Conservation (phyloP, 164 flowering plant species). For the Cinnamomum micranthum region DNA sequence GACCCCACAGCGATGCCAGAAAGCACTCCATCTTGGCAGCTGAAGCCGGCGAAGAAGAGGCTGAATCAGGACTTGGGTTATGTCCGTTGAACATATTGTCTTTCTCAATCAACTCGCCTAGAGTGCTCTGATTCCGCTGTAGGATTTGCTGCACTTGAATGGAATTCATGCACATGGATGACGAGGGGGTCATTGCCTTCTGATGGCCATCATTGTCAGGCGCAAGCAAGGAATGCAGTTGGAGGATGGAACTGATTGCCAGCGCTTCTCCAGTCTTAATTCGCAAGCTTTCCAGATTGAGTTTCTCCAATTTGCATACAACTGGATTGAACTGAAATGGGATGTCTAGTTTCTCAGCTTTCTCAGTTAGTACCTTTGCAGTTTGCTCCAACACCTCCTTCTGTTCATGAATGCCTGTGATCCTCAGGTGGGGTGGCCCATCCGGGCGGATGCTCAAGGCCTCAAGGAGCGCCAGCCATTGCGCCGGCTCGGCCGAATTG, state of each 20-base stretch:
- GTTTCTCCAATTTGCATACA: constrained; percentile 49
- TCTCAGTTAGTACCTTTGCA: constrained; percentile 50
- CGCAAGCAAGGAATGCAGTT: constrained; percentile 62
- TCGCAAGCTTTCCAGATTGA: constrained; percentile 54
- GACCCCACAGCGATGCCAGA: constrained; percentile 46
- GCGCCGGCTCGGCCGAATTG: constrained; percentile 55
- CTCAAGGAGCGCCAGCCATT: constrained; percentile 64
- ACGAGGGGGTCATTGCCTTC: constrained; percentile 26
- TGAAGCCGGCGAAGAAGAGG: constrained; percentile 49
- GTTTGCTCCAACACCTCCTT: constrained; percentile 65
- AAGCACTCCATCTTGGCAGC: constrained; percentile 52
- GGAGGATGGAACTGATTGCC: constrained; percentile 65
- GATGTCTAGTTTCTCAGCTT: constrained; percentile 69
- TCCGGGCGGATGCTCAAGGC: constrained; percentile 56
- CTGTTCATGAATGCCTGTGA: constrained; percentile 68
- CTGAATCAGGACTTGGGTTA: constrained; percentile 52
- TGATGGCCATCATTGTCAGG: constrained; percentile 27
- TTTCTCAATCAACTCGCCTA: constrained; percentile 41
- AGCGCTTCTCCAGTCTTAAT: constrained; percentile 82
- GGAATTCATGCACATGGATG: constrained; percentile 24
- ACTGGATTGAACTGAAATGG: constrained; percentile 75
- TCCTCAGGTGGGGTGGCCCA: constrained; percentile 84
- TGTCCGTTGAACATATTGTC: constrained; percentile 34
- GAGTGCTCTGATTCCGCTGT: constrained; percentile 29
- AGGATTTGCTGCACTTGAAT: constrained; percentile 22